Percentiles rank a stretch among this genome's conserved stretches.
These are phyloP conservation scores for Phallus indusiatus DNA, from an alignment of 768 basidiomycete genomes.

Conservation along the genomic window DNA sequence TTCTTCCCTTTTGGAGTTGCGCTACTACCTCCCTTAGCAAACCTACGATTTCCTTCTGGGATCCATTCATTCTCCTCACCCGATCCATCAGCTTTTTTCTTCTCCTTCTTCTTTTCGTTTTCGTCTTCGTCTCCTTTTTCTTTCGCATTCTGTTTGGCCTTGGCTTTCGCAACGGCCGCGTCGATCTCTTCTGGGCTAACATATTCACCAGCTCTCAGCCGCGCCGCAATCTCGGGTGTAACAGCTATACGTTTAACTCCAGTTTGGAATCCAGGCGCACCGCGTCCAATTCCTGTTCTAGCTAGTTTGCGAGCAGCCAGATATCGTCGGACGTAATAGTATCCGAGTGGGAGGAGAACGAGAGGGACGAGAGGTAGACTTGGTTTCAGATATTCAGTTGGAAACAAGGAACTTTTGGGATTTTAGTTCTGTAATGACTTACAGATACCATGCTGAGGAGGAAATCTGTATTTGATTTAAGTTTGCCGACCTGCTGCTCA, in stretches of 20 bases:
- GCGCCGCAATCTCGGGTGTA: slow-evolving; percentile 12
- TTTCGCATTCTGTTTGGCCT: neutral
- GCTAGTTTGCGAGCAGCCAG: slow-evolving; percentile 7
- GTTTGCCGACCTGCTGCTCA: neutral
- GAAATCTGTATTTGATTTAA: neutral
- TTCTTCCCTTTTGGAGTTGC: slow-evolving; percentile 10
- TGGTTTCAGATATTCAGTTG: neutral
- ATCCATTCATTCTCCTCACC: slow-evolving; percentile 14
- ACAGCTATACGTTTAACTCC: slow-evolving; percentile 7
- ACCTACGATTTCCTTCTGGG: neutral
- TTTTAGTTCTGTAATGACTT: neutral
- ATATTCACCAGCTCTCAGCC: slow-evolving; percentile 8
- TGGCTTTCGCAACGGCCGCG: slow-evolving; percentile 1
- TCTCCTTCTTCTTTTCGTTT: slow-evolving; percentile 1
- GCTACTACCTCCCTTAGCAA: neutral
- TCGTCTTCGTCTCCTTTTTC: neutral
- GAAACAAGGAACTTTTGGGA: neutral
- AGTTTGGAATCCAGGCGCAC: slow-evolving; percentile 10
- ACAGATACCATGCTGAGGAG: neutral
- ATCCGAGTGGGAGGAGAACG: slow-evolving; percentile 3
- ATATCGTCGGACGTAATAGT: neutral
- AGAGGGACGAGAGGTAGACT: neutral
- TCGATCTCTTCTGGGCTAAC: slow-evolving; percentile 13
- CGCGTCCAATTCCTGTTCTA: slow-evolving; percentile 6
- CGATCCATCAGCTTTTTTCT: neutral